phyloP scores from a whole-genome alignment of 495 filamentous ascomycete genomes.

The Penicillium fimorum region DNA sequence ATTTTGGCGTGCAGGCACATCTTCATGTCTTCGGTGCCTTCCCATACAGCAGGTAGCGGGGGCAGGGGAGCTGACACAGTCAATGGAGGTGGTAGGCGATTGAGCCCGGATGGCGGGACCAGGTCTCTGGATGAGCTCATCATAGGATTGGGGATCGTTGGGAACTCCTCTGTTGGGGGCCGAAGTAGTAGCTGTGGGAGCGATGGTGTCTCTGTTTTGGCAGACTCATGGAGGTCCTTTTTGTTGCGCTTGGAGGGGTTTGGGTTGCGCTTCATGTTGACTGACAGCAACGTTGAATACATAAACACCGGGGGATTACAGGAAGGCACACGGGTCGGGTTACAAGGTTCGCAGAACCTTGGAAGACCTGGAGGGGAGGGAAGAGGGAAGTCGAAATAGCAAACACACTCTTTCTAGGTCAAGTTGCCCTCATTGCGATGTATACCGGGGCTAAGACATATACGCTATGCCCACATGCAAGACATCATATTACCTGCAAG shows the following conservation, averaged over 20 bases:
- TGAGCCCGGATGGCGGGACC: constrained; percentile 39
- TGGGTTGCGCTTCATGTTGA: not conserved
- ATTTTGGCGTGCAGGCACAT: constrained; percentile 78
- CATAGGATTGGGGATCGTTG: constrained; percentile 17
- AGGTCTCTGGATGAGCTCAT: constrained; percentile 42
- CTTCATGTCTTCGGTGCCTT: constrained; percentile 76
- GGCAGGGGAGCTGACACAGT: constrained; percentile 52
- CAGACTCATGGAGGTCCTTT: not conserved
- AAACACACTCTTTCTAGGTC: constrained; percentile 8
- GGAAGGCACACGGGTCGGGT: constrained; percentile 23
- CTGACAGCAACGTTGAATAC: not conserved
- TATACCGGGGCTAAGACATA: too few relatives aligned
- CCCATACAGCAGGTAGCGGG: constrained; percentile 68
- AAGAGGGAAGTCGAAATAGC: constrained; percentile 22
- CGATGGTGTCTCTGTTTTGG: not conserved
- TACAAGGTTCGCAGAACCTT: not conserved
- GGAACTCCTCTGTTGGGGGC: constrained; percentile 25
- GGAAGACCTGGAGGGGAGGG: not conserved
- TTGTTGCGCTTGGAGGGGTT: not conserved
- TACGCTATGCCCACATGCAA: too few relatives aligned
- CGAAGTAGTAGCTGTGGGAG: constrained; percentile 27
- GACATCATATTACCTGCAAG: too few relatives aligned
- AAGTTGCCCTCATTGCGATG: too few relatives aligned
- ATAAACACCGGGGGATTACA: not conserved
- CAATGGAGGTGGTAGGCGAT: constrained; percentile 39